phyloP scores from a whole-genome alignment of 345 rosid genomes.

The Rhodamnia rubescens region DNA sequence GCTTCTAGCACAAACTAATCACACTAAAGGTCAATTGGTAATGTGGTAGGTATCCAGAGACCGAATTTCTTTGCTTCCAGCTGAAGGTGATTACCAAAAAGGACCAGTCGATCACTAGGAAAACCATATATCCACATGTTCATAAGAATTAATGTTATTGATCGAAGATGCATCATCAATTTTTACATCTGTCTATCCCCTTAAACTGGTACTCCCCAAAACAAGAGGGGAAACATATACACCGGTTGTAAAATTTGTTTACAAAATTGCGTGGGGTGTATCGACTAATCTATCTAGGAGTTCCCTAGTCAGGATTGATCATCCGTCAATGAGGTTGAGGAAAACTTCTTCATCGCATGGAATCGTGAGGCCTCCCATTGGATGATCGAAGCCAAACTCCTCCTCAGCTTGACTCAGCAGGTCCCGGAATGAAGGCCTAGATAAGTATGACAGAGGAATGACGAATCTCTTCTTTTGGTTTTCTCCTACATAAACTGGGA shows the following conservation, averaged over 20 bases:
- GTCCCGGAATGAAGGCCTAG: constrained; percentile 12
- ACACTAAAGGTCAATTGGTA: neutral
- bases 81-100: neutral
- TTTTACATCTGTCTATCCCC: neutral
- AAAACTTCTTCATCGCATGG: constrained; percentile 24
- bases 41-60: neutral
- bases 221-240: neutral
- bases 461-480: constrained; percentile 10
- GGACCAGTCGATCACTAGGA: neutral
- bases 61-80: neutral
- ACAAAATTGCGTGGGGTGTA: neutral
- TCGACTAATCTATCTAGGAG: neutral
- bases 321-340: neutral
- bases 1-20: neutral
- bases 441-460: constrained; percentile 15
- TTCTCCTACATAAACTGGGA: constrained; percentile 20
- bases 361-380: constrained; percentile 33
- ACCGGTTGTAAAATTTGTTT: neutral
- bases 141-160: neutral
- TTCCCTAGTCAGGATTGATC: neutral
- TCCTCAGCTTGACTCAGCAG: constrained; percentile 22
- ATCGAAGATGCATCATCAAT: neutral
- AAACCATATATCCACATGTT: neutral
- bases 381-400: constrained; percentile 28
- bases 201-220: neutral